Percentiles rank a stretch among this genome's conserved stretches.
Conservation (phyloP, 2,329 filamentous ascomycete species). For the Fusarium azukiicola region DNA sequence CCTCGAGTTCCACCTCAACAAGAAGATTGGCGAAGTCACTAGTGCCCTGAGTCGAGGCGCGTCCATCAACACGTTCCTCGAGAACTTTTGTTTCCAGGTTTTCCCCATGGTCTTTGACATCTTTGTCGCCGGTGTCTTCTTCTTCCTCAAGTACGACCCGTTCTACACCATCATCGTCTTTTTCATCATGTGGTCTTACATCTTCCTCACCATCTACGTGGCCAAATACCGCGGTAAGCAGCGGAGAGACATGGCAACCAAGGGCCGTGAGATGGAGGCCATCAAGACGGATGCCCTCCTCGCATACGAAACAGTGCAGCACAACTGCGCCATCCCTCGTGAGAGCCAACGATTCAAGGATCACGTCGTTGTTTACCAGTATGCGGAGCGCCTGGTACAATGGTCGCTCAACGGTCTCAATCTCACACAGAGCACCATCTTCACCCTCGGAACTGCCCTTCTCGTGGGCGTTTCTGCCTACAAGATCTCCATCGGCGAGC, state of each 20-base stretch:
- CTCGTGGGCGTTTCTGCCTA: slow-evolving; percentile 81
- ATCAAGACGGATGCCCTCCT: slow-evolving; percentile 72
- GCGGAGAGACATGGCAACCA: slow-evolving; percentile 67
- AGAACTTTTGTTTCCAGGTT: slow-evolving; percentile 71
- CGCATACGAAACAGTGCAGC: slow-evolving; percentile 79
- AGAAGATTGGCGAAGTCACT: slow-evolving; percentile 73
- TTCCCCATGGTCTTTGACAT: slow-evolving; percentile 74
- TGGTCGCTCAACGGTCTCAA: slow-evolving; percentile 71
- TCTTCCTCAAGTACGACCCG: slow-evolving; percentile 69
- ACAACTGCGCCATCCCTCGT: slow-evolving; percentile 80
- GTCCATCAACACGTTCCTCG: slow-evolving; percentile 72
- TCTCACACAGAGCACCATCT: slow-evolving; percentile 81
- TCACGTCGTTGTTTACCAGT: slow-evolving; percentile 75
- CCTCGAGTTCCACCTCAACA: slow-evolving; percentile 73
- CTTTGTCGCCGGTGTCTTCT: slow-evolving; percentile 69
- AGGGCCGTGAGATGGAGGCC: slow-evolving; percentile 71
- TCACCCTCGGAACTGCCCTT: slow-evolving; percentile 79
- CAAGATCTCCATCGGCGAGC: slow-evolving; percentile 77
- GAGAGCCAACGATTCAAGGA: slow-evolving; percentile 78
- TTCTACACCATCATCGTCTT: slow-evolving; percentile 73
- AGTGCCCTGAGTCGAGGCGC: slow-evolving; percentile 71
- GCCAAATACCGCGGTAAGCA: slow-evolving; percentile 69
- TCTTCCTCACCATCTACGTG: slow-evolving; percentile 74
- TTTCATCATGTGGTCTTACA: slow-evolving; percentile 71
- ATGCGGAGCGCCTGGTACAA: slow-evolving; percentile 53